Percentiles rank a stretch among this genome's conserved stretches.
These are phyloP conservation scores for Rhamnella rubrinervis DNA, from an alignment of 331 rosid species.

Conservation along the genomic window DNA sequence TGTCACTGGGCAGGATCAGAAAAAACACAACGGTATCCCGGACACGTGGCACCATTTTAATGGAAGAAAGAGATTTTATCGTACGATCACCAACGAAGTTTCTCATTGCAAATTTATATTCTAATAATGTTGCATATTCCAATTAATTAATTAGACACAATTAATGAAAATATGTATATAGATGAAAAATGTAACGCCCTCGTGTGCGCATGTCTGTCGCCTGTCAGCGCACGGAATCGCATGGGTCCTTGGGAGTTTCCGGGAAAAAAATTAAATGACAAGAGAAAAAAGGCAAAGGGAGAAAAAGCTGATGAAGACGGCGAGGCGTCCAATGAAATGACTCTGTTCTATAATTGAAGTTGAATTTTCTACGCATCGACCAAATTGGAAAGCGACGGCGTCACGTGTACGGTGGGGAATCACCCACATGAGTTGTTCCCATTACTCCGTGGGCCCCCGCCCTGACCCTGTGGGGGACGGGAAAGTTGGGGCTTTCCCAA, in stretches of 20 bases:
- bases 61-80: no score
- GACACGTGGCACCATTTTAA: no score
- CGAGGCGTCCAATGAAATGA: slow-evolving; percentile 5
- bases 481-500: no score
- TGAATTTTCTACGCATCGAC: background rate
- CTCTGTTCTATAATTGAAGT: background rate
- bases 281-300: no score
- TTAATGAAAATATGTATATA: no score
- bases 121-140: no score
- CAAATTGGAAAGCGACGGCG: slow-evolving; percentile 18
- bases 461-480: slow-evolving; percentile 27
- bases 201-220: slow-evolving; percentile 50
- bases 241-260: slow-evolving; percentile 3
- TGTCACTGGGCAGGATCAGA: background rate
- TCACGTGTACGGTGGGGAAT: slow-evolving; percentile 44
- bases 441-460: background rate
- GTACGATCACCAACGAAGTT: no score
- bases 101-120: no score
- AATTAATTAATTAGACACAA: no score
- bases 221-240: slow-evolving; percentile 12
- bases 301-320: slow-evolving; percentile 7
- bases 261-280: background rate
- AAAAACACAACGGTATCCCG: no score
- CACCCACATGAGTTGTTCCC: slow-evolving; percentile 44
- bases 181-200: background rate